These are phyloP conservation scores for Mortierella claussenii DNA, from an alignment of 192 early-diverging fungal genomes.

Conservation along the genomic window DNA sequence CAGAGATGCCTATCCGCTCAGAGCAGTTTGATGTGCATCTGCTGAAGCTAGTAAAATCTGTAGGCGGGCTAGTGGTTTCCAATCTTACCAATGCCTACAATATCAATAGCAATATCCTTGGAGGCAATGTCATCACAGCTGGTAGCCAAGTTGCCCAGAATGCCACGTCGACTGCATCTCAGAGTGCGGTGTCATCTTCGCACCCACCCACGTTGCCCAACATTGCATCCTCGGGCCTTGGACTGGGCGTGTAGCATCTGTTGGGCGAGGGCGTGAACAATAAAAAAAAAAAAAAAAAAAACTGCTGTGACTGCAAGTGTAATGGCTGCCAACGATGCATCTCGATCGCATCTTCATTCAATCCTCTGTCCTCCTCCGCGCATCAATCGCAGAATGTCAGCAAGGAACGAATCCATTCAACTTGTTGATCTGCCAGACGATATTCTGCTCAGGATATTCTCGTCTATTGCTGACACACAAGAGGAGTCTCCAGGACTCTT, in stretches of 20 bases:
- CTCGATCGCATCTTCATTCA: too few species aligned
- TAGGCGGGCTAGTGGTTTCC: slow-evolving; percentile 32
- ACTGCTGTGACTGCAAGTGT: background rate
- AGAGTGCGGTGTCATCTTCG: background rate
- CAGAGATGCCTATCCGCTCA: slow-evolving; percentile 98
- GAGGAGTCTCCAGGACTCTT: background rate
- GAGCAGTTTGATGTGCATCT: slow-evolving; percentile 94
- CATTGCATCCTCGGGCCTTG: slow-evolving; percentile 34
- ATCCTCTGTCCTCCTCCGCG: too few species aligned
- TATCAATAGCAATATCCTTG: background rate
- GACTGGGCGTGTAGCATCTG: slow-evolving; percentile 30
- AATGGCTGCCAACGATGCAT: background rate
- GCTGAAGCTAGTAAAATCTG: slow-evolving; percentile 69
- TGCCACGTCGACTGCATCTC: background rate
- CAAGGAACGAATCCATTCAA: background rate
- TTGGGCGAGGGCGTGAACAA: background rate
- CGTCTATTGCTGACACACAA: background rate
- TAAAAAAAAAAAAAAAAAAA: background rate
- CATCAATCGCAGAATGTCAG: too few species aligned
- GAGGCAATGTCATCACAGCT: background rate
- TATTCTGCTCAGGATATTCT: slow-evolving; percentile 26
- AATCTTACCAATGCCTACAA: slow-evolving; percentile 9
- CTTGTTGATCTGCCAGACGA: slow-evolving; percentile 23
- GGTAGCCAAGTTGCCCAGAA: background rate
- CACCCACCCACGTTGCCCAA: slow-evolving; percentile 26